Percentiles rank a stretch among this genome's conserved stretches.
These are phyloP conservation scores for Gossypium australe DNA, from an alignment of 345 rosid genomes.

Conservation along the genomic window DNA sequence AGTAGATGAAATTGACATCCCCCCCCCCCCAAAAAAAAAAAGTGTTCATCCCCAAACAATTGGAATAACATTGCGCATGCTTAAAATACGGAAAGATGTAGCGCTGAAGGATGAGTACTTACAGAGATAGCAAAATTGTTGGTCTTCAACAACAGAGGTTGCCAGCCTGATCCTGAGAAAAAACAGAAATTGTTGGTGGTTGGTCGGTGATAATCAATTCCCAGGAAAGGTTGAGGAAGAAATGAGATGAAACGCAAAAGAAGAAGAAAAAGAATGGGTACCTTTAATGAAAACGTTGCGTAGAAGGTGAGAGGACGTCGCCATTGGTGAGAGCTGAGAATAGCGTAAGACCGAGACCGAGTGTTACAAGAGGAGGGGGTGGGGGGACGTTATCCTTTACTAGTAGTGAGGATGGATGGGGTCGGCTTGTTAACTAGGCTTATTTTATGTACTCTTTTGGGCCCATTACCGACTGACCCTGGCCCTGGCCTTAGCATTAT, in stretches of 20 bases:
- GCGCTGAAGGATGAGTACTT: neutral
- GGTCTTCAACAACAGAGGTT: constrained; percentile 2
- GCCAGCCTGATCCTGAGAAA: constrained; percentile 10
- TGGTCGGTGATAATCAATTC: too few species aligned
- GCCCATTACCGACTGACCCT: too few species aligned
- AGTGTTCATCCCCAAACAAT: too few species aligned
- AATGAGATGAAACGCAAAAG: neutral
- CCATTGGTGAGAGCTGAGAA: constrained; percentile 11
- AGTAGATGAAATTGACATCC: too few species aligned
- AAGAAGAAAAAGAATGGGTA: neutral
- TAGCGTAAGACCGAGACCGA: neutral
- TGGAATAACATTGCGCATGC: too few species aligned
- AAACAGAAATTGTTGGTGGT: too few species aligned
- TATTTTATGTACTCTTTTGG: too few species aligned
- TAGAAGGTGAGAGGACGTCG: constrained; percentile 9
- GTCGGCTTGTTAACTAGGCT: too few species aligned
- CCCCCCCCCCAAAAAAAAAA: too few species aligned
- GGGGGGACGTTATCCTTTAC: constrained; percentile 4
- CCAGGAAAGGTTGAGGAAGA: too few species aligned
- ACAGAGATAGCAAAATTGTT: constrained; percentile 10
- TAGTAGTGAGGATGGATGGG: neutral
- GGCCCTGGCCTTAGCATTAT: too few species aligned
- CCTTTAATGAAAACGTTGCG: constrained; percentile 12
- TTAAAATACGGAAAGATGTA: neutral
- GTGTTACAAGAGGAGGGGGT: neutral